A percentile compares a stretch with the other conserved stretches of the same genome.
Conservation (phyloP, 495 filamentous ascomycete genomes). For the Podospora bellae-mahoneyi region DNA sequence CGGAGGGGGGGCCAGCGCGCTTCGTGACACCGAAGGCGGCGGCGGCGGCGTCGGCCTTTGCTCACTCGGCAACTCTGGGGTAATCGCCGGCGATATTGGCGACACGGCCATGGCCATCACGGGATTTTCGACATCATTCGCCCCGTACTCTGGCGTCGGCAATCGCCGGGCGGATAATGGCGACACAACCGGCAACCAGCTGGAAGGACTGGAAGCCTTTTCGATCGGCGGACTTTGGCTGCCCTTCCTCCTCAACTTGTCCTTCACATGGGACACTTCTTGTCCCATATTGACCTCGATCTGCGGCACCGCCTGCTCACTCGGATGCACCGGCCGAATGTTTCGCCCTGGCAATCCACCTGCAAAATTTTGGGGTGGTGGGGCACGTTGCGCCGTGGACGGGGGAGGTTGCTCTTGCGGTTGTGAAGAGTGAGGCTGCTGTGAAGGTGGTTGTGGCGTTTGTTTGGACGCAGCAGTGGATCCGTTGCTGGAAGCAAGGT, state of each 20-base stretch:
- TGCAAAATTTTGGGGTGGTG: slow-evolving; percentile 21
- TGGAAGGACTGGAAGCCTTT: slow-evolving; percentile 14
- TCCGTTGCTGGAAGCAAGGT: slow-evolving; percentile 42
- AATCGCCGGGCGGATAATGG: slow-evolving; percentile 20
- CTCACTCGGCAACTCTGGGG: slow-evolving; percentile 25
- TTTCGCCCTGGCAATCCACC: slow-evolving; percentile 33
- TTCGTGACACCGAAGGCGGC: slow-evolving; percentile 6
- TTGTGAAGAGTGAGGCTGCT: slow-evolving; percentile 18
- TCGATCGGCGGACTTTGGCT: slow-evolving; percentile 9
- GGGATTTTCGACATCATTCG: slow-evolving; percentile 23
- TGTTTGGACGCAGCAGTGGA: slow-evolving; percentile 35
- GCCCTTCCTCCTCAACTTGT: slow-evolving; percentile 13
- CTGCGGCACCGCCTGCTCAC: slow-evolving; percentile 20
- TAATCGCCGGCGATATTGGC: slow-evolving; percentile 33
- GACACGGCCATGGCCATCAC: slow-evolving; percentile 22
- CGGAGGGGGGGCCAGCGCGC: slow-evolving; percentile 8
- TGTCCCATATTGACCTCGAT: slow-evolving; percentile 30
- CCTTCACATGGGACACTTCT: slow-evolving; percentile 23
- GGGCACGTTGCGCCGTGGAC: slow-evolving; percentile 17
- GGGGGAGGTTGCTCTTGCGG: slow-evolving; percentile 9
- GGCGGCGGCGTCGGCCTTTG: slow-evolving; percentile 4
- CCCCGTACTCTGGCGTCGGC: slow-evolving; percentile 29
- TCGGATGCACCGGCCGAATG: slow-evolving; percentile 30
- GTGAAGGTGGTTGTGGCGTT: slow-evolving; percentile 9
- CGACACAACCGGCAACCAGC: slow-evolving; percentile 18